Percentiles rank a stretch among this genome's conserved stretches.
Conservation (phyloP, 371 early-diverging fungal species). For the Encephalitozoon intestinalis region DNA sequence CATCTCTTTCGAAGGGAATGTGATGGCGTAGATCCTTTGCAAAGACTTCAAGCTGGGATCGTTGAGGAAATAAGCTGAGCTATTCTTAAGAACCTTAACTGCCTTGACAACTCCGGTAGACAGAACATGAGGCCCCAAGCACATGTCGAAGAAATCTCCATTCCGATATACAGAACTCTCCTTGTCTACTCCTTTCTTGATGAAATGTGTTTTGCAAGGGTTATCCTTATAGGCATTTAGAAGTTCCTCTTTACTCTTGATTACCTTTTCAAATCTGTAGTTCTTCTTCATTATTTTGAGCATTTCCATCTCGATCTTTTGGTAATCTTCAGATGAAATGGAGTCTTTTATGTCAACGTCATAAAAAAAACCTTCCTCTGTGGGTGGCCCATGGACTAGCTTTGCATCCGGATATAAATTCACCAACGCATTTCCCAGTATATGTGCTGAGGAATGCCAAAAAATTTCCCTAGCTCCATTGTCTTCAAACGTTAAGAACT, state of each 20-base stretch:
- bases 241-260: constrained; percentile 75
- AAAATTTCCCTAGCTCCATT: constrained; percentile 78
- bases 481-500: constrained; percentile 85
- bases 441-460: constrained; percentile 99
- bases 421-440: constrained; percentile 79
- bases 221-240: constrained; percentile 82
- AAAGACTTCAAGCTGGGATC: constrained; percentile 87
- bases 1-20: constrained; percentile 89
- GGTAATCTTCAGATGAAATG: constrained; percentile 73
- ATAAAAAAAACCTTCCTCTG: constrained; percentile 96
- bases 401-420: constrained; percentile 70
- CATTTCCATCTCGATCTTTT: constrained; percentile 72
- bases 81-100: constrained; percentile 77
- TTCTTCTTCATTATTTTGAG: constrained; percentile 80
- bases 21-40: constrained; percentile 93
- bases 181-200: constrained; percentile 73
- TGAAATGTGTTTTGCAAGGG: constrained; percentile 51
- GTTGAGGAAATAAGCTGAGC: constrained; percentile 91
- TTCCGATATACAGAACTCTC: constrained; percentile 91
- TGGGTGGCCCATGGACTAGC: constrained; percentile 92
- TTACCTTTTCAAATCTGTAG: constrained; percentile 81
- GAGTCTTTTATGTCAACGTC: constrained; percentile 72
- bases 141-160: constrained; percentile 93
- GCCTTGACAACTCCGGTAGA: constrained; percentile 85
- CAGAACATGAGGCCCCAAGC: constrained; percentile 92